Base-by-base conservation (phyloP, 768 basidiomycete genomes). In the Rhodotorula toruloides region DNA sequence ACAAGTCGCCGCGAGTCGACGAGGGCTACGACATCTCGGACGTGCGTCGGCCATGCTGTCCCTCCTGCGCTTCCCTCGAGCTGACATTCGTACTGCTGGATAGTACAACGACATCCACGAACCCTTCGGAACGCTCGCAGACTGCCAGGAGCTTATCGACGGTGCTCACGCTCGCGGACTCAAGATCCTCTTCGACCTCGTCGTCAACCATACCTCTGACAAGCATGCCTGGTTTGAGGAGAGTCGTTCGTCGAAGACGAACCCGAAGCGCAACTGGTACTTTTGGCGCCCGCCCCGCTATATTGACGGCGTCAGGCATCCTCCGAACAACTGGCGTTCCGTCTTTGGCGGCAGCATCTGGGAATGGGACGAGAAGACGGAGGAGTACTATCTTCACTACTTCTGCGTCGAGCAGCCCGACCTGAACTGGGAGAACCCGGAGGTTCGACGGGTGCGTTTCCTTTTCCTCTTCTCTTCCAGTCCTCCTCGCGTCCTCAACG, bases 301-400 rank as follows among this genome's bases (percentile, higher is more conserved):
- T 68, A 83, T 84, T 63, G 76, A 81, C 6, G 86, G 87, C 1
- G 78, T 55, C 52, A 81, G 82, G 31, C 77, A 79, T 3, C 85
- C 86, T 11, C 87, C 88, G 0, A 87, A 87, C 75, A 89, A 89
- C 74, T 88, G 88, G 87, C 80, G 80, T 70, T 83, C 86, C 0
- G 77, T 81, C 8, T 76, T 71, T 46, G 63, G 61, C 40, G 63
- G 58, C 16, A 37, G 43, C 1, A 85, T 83, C 17, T 89, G 88
- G 88, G 82, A 85, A 29, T 87, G 82, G 69, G 85, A 88, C 77
- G 82, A 83, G 65, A 71, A 71, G 17, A 86, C 85, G 7, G 78
- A 83, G 27, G 86, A 62, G 61, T 89, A 86, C 69, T 87, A 88
- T 74, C 82, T 88, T 60, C 87, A 88, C 76, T 72, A 88, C 3